These are phyloP conservation scores for Paraphaeosphaeria minitans DNA, from an alignment of 2,329 filamentous ascomycete species.

Conservation along the genomic window DNA sequence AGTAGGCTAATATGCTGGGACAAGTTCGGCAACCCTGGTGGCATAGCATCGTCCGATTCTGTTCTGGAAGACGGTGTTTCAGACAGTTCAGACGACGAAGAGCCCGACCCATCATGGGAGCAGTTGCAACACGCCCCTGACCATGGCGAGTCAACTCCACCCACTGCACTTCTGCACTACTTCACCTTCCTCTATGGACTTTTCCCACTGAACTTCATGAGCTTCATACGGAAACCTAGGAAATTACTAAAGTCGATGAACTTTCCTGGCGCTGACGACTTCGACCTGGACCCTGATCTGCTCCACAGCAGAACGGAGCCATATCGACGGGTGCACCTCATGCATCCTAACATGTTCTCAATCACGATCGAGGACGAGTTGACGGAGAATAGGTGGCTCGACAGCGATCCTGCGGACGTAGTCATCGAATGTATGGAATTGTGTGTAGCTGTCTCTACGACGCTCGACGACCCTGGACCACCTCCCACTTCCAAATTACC, in stretches of 20 bases:
- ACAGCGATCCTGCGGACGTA: conserved; percentile 78
- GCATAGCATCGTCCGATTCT: conserved; percentile 17
- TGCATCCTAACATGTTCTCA: conserved; percentile 85
- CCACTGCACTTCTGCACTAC: conserved; percentile 73
- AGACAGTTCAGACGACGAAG: conserved; percentile 43
- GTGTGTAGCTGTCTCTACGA: conserved; percentile 54
- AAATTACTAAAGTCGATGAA: conserved; percentile 76
- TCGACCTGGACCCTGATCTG: conserved; percentile 78
- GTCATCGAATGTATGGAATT: conserved; percentile 79
- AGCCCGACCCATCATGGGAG: conserved; percentile 62
- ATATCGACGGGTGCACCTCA: conserved; percentile 72
- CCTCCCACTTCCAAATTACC: conserved; percentile 55
- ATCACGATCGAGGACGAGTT: conserved; percentile 81
- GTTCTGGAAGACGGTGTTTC: conserved; percentile 43
- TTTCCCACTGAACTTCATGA: conserved; percentile 85
- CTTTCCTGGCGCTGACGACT: conserved; percentile 70
- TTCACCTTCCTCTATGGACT: conserved; percentile 84
- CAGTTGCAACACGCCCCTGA: conserved; percentile 66
- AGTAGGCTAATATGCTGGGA: conserved; percentile 82
- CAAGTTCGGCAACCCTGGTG: conserved; percentile 48
- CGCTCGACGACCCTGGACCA: conserved; percentile 53
- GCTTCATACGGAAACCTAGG: conserved; percentile 82
- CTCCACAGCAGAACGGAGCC: conserved; percentile 76
- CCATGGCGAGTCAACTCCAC: conserved; percentile 58
- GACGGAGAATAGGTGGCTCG: conserved; percentile 78